Percentiles rank a stretch among this genome's conserved stretches.
Evolutionary conservation across 2,329 filamentous ascomycete genomes (phyloP).

Genomic region (Sclerotinia spermophila): DNA sequence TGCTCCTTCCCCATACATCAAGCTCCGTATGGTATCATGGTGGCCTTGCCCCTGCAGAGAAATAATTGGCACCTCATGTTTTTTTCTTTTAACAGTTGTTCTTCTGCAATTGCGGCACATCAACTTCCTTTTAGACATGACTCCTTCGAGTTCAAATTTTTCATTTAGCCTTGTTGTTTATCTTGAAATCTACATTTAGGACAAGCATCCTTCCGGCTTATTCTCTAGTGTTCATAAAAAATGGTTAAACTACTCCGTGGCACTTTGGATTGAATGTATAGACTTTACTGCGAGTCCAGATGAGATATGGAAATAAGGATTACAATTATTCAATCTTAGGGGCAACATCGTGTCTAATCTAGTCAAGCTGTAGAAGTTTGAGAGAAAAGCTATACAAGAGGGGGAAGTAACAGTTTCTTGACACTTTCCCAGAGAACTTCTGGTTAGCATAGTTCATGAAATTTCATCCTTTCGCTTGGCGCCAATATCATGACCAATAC

Average conservation of each 20-base stretch:
- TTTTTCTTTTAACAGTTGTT: too few relatives aligned
- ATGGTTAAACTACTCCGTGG: fast-evolving
- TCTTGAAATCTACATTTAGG: neutral
- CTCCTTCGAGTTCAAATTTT: neutral
- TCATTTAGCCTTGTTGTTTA: neutral
- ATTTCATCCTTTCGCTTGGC: too few relatives aligned
- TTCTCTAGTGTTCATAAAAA: neutral
- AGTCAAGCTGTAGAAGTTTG: neutral
- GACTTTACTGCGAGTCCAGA: too few relatives aligned
- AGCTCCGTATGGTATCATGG: neutral
- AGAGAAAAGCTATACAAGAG: neutral
- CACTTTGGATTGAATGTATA: fast-evolving
- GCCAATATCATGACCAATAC: too few relatives aligned
- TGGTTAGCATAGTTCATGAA: too few relatives aligned
- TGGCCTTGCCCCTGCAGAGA: neutral
- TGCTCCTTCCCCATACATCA: neutral
- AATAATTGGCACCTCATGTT: neutral
- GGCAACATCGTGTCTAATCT: neutral
- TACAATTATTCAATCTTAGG: neutral
- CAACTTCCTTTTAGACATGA: neutral
- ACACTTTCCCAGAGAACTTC: too few relatives aligned
- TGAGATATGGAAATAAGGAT: neutral
- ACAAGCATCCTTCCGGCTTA: neutral
- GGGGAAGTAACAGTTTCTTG: too few relatives aligned
- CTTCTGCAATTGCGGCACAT: neutral